Evolutionary conservation across 148 eudicot genomes (phyloP), one percentile per base, ranked within the genome.

Genomic region (Linanthus parryae): DNA sequence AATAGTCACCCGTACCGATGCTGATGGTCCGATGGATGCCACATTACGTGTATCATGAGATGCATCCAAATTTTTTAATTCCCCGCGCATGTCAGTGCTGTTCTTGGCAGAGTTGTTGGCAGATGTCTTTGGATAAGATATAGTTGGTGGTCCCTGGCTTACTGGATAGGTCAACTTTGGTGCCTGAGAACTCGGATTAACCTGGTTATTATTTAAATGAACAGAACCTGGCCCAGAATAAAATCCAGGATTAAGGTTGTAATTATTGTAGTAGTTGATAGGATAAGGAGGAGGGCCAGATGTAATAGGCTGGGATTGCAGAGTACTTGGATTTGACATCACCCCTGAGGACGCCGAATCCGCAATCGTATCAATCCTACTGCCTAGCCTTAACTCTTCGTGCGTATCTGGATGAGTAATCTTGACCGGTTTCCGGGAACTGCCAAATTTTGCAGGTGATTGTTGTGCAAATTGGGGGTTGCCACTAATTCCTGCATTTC

Each of bases 331-430:
- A 43, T 69, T 74, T n/a, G 73, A 56, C 63, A 77, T 71, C 8
- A 73, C 58, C 17, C 58, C 67, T 10, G 81, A 56, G 8, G 80
- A 58, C 5, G 71, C 80, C 37, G 61, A 58, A 56, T 74, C 79
- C 35, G 48, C 15, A 22, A 8, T 26, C 9, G 42, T 36, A 54
- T 63, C 66, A 7, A 48, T 23, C 68, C 60, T 77, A 30, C 61
- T 69, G 50, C 76, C 88, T 28, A 83, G 75, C 59, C 72, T 81
- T 65, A 87, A 48, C 59, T 83, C 96, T 62, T 87, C 88, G 46
- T 72, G 92, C 12, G 96, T 87, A 1, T 80, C 83, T n/a, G 96
- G 96, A 51, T 83, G 83, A 63, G 96, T 87, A 42, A 87, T 87
- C 76, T 75, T 87, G 39, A 87, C 88, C 26, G 79, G 28, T 76